These are phyloP conservation scores for Penicillium sp. DNA, from an alignment of 2,329 filamentous ascomycete genomes.

Conservation along the genomic window DNA sequence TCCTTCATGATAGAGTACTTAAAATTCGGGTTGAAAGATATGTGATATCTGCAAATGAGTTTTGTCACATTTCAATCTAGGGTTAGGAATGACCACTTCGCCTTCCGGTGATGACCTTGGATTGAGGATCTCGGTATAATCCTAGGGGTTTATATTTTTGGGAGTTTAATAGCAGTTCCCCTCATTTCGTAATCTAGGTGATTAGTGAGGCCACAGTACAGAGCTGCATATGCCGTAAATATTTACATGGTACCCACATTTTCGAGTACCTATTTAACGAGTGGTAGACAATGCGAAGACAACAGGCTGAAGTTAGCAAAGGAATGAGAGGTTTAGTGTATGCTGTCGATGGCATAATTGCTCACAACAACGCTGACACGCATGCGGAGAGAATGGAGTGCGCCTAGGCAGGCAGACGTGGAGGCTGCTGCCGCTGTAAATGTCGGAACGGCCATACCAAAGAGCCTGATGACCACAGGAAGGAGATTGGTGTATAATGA, in stretches of 20 bases:
- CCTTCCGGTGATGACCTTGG: neutral
- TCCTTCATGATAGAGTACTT: too few relatives aligned
- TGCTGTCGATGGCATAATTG: too few relatives aligned
- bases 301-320: neutral
- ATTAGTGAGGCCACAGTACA: neutral
- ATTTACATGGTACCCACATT: neutral
- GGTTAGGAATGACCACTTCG: neutral
- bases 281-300: too few relatives aligned
- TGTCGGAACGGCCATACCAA: neutral
- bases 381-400: neutral
- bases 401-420: too few relatives aligned
- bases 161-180: neutral
- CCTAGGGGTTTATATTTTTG: too few relatives aligned
- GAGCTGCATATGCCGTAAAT: neutral
- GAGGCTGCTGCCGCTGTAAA: neutral
- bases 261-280: neutral
- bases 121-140: neutral
- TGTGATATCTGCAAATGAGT: neutral
- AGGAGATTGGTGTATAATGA: neutral
- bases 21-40: too few relatives aligned
- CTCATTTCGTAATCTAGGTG: neutral
- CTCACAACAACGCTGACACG: neutral
- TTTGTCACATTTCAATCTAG: neutral
- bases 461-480: neutral
- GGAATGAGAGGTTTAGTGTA: neutral